Percentiles rank a stretch among this genome's conserved stretches.
Conservation (phyloP, 805 yeast genomes). For the Metschnikowia lochheadii region DNA sequence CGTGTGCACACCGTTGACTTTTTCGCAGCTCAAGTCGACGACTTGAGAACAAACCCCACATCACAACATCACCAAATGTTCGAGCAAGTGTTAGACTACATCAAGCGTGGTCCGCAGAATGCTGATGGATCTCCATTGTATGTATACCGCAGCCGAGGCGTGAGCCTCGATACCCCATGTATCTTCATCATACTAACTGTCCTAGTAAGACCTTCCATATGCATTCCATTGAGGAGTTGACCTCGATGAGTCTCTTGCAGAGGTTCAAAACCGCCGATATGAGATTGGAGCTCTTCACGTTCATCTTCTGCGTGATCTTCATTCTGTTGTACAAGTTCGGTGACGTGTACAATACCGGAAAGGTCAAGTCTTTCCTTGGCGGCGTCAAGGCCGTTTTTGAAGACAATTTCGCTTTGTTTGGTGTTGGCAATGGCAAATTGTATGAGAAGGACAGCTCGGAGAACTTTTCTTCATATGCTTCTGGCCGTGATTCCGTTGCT, state of each 20-base stretch:
- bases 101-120: conserved; percentile 15
- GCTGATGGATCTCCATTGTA: conserved; percentile 20
- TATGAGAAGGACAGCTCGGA: conserved; percentile 61
- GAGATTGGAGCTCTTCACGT: conserved; percentile 63
- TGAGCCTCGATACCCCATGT: neutral
- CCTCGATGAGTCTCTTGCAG: conserved; percentile 51
- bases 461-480: conserved; percentile 68
- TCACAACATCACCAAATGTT: conserved; percentile 9
- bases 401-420: conserved; percentile 76
- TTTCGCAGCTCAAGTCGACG: conserved; percentile 6
- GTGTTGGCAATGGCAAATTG: conserved; percentile 45
- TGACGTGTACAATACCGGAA: conserved; percentile 48
- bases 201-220: conserved; percentile 18
- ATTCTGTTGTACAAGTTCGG: conserved; percentile 56
- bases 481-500: conserved; percentile 80
- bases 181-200: conserved; percentile 6
- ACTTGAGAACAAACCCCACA: neutral
- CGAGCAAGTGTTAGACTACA: conserved; percentile 12
- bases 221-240: conserved; percentile 50
- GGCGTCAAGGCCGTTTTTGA: conserved; percentile 50
- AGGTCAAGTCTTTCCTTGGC: conserved; percentile 51
- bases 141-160: conserved; percentile 1
- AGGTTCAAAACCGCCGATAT: conserved; percentile 67
- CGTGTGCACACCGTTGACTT: conserved; percentile 1
- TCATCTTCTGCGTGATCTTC: conserved; percentile 48